Conservation (phyloP, 1,284 basidiomycete species). For the Flammula alnicola region DNA sequence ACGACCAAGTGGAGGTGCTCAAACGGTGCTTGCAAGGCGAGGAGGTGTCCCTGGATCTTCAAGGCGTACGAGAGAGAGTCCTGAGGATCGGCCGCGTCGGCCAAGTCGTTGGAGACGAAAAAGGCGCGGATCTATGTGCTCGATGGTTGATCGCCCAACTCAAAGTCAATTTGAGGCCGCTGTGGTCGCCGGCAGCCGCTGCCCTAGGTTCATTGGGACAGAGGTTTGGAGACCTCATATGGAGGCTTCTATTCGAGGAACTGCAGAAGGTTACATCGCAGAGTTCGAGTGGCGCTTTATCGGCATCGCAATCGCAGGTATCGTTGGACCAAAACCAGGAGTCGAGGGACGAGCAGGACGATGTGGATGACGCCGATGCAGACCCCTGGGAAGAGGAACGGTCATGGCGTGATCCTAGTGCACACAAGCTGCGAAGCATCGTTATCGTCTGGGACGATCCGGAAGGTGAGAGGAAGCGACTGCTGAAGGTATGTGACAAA, state of each 20-base stretch:
- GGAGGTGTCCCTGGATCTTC: constrained; percentile 72
- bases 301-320: constrained; percentile 10
- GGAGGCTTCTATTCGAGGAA: constrained; percentile 73
- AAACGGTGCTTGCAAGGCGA: constrained; percentile 75
- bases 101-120: constrained; percentile 55
- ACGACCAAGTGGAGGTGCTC: constrained; percentile 59
- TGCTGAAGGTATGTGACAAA: constrained; percentile 35
- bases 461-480: constrained; percentile 29
- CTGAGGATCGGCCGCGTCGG: constrained; percentile 69
- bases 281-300: constrained; percentile 8
- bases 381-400: constrained; percentile 65
- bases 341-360: constrained; percentile 26
- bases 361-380: constrained; percentile 39
- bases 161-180: constrained; percentile 88
- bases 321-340: constrained; percentile 19
- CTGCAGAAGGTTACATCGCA: constrained; percentile 39
- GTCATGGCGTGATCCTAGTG: constrained; percentile 75
- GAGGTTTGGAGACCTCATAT: constrained; percentile 71
- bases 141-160: constrained; percentile 83
- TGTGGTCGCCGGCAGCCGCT: constrained; percentile 84
- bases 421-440: constrained; percentile 58
- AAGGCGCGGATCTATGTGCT: constrained; percentile 58
- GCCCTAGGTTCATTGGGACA: constrained; percentile 66
- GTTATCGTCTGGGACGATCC: constrained; percentile 52
- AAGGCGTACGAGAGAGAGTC: constrained; percentile 83